A percentile compares a stretch with the other conserved stretches of the same genome.
Evolutionary conservation across 345 rosid genomes (phyloP).

Genomic region (Chamaenerion angustifolium): DNA sequence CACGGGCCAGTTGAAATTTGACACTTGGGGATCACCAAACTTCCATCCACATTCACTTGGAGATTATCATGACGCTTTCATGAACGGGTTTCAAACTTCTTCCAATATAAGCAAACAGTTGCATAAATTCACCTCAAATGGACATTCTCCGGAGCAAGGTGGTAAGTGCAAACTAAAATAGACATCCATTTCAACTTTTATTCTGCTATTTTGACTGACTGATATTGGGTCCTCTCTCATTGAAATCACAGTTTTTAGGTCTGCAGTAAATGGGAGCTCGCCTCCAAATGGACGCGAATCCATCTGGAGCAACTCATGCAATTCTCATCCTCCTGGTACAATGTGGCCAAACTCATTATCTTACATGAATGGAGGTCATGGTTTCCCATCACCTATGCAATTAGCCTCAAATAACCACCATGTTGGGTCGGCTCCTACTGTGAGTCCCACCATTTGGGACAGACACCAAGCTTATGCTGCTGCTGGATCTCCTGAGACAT

Average conservation of each 20-base stretch:
- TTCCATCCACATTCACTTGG: constrained; percentile 35
- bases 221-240: too few relatives aligned
- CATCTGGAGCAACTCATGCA: constrained; percentile 56
- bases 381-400: constrained; percentile 28
- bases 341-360: constrained; percentile 77
- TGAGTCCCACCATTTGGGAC: constrained; percentile 67
- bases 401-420: constrained; percentile 45
- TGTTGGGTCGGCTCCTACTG: constrained; percentile 74
- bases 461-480: constrained; percentile 36
- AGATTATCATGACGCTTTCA: constrained; percentile 28
- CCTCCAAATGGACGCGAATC: constrained; percentile 43
- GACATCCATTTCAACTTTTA: neutral
- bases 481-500: constrained; percentile 54
- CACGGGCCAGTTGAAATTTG: constrained; percentile 16
- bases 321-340: constrained; percentile 40
- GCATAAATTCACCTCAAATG: constrained; percentile 16
- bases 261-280: constrained; percentile 52
- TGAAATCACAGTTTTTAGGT: constrained; percentile 35
- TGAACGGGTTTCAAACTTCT: constrained; percentile 14
- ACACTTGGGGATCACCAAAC: constrained; percentile 15
- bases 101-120: constrained; percentile 14
- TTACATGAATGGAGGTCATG: constrained; percentile 37
- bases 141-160: constrained; percentile 27
- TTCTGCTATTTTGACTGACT: too few relatives aligned
- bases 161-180: constrained; percentile 16